A percentile compares a stretch with the other conserved stretches of the same genome.
These are phyloP conservation scores for Ophiostoma angusticollis DNA, from an alignment of 2,329 filamentous ascomycete species.

Conservation along the genomic window DNA sequence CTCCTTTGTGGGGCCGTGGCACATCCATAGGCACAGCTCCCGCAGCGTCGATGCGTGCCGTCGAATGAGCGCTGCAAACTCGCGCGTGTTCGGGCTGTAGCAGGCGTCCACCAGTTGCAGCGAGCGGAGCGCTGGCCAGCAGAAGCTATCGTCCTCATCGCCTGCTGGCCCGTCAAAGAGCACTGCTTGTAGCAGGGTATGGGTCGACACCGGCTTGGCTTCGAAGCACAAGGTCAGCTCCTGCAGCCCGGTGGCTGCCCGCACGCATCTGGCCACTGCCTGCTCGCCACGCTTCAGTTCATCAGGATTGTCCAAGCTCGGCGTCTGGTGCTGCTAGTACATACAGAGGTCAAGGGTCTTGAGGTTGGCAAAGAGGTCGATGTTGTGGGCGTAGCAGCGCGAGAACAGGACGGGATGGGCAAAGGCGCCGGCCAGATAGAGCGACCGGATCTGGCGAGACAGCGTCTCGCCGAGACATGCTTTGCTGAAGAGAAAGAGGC, in stretches of 20 bases:
- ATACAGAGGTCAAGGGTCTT: background rate
- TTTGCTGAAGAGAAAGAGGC: background rate
- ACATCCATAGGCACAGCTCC: background rate
- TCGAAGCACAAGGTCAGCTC: background rate
- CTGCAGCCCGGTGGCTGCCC: background rate
- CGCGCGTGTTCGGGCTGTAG: background rate
- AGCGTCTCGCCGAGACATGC: no score
- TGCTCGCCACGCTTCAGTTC: no score
- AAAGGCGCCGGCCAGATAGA: background rate
- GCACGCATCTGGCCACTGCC: background rate
- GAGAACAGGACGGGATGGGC: background rate
- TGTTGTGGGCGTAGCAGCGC: no score
- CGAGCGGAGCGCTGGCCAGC: background rate
- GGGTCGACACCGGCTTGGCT: no score
- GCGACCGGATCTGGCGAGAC: background rate
- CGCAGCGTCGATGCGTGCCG: background rate
- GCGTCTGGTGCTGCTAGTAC: no score
- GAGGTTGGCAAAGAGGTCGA: background rate
- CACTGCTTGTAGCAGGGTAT: no score
- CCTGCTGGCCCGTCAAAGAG: no score
- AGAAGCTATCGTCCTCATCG: background rate
- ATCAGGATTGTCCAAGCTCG: no score
- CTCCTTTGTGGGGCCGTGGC: background rate
- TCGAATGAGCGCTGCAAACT: background rate
- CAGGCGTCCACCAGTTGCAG: background rate